Conservation (phyloP, 2,329 filamentous ascomycete species). For the Drechslerella coelobrocha region DNA sequence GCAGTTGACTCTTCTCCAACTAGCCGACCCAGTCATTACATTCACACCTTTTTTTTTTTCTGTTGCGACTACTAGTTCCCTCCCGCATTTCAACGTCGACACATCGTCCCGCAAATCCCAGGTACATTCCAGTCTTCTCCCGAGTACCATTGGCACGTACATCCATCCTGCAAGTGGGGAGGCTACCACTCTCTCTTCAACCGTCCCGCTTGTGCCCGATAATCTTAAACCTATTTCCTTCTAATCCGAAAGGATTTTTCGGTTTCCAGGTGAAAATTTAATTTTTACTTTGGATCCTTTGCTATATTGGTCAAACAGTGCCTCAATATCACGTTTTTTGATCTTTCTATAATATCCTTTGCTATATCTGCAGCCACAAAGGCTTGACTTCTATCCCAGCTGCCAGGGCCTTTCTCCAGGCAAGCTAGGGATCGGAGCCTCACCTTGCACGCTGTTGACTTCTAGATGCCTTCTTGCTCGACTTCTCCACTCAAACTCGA, state of each 20-base stretch:
- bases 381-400: not conserved
- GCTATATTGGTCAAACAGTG: conserved; percentile 1
- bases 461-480: conserved; percentile 6
- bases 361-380: not conserved
- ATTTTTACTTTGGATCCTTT: conserved; percentile 14
- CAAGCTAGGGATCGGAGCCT: not conserved
- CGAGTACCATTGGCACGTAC: conserved; percentile 11
- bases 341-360: not conserved
- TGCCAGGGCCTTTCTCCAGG: not conserved
- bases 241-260: conserved; percentile 31
- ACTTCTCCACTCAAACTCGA: conserved; percentile 2
- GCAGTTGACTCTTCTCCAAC: not conserved
- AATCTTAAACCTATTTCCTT: conserved; percentile 18
- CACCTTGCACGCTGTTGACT: not conserved
- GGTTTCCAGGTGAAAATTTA: conserved; percentile 21
- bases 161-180: conserved; percentile 10
- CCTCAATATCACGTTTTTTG: not conserved
- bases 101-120: conserved; percentile 42
- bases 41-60: not conserved
- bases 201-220: conserved; percentile 36
- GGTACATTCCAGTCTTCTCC: conserved; percentile 14
- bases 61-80: not conserved
- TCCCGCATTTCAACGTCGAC: conserved; percentile 3
- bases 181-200: conserved; percentile 3
- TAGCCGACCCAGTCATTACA: conserved; percentile 1